Conservation (phyloP, 345 rosid species). For the Viola odorata region DNA sequence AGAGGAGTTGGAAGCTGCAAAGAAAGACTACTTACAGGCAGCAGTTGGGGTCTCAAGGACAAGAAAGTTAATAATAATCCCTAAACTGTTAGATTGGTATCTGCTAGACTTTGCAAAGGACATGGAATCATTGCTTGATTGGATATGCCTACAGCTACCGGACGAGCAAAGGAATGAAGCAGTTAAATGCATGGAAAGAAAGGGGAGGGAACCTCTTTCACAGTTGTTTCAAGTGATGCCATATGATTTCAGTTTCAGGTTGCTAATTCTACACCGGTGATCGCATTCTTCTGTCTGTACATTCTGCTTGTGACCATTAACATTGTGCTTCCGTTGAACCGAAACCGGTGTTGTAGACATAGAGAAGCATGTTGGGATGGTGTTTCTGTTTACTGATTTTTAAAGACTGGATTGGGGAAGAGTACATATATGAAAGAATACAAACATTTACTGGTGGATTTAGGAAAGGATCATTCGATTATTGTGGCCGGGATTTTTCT, state of each 20-base stretch:
- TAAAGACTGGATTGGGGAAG: too few species aligned
- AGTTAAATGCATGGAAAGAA: slow-evolving; percentile 47
- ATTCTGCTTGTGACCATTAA: too few species aligned
- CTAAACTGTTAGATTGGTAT: slow-evolving; percentile 85
- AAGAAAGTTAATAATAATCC: slow-evolving; percentile 64
- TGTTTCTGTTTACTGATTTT: too few species aligned
- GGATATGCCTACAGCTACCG: slow-evolving; percentile 84
- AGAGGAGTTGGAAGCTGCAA: slow-evolving; percentile 71
- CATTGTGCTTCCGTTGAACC: too few species aligned
- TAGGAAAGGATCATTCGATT: too few species aligned
- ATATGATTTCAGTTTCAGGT: slow-evolving; percentile 68
- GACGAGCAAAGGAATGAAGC: slow-evolving; percentile 56
- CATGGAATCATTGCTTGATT: slow-evolving; percentile 72
- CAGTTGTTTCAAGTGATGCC: slow-evolving; percentile 66
- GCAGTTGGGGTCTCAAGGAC: slow-evolving; percentile 65
- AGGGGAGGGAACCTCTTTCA: slow-evolving; percentile 36
- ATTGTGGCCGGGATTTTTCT: too few species aligned
- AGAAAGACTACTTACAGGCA: slow-evolving; percentile 79
- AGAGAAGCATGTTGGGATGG: too few species aligned
- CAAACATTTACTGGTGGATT: too few species aligned
- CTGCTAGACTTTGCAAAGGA: slow-evolving; percentile 83
- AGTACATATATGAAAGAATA: too few species aligned
- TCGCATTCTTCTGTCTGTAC: too few species aligned
- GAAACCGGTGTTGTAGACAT: too few species aligned
- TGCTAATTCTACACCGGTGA: slow-evolving; percentile 16